Conservation (phyloP, 768 basidiomycete species). For the Paxillus ammoniavirescens region DNA sequence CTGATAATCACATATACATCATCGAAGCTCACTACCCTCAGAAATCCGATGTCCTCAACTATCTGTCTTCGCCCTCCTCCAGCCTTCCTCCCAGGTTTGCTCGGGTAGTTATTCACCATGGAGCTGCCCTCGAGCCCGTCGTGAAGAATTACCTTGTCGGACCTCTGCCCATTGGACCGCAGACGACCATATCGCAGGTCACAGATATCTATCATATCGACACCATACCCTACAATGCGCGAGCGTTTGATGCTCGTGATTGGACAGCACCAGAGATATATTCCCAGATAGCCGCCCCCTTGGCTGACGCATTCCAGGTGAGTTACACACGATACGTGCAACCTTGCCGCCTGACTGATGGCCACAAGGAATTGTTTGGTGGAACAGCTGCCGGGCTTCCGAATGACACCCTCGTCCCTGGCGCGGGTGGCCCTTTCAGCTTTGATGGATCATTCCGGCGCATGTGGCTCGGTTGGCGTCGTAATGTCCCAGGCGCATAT, state of each 20-base stretch:
- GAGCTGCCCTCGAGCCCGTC: conserved; percentile 37
- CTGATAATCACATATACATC: conserved; percentile 50
- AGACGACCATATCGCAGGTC: conserved; percentile 41
- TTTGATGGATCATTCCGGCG: conserved; percentile 62
- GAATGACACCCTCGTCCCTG: conserved; percentile 50
- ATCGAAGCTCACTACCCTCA: conserved; percentile 51
- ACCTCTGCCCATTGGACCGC: conserved; percentile 46
- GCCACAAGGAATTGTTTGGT: conserved; percentile 47
- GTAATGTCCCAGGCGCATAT: conserved; percentile 48
- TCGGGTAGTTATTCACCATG: conserved; percentile 52
- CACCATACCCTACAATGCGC: conserved; percentile 54
- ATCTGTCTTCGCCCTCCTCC: conserved; percentile 37
- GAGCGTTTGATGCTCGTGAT: conserved; percentile 33
- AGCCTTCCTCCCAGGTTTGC: conserved; percentile 40
- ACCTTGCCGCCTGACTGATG: background rate
- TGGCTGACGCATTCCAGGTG: conserved; percentile 44
- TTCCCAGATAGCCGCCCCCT: conserved; percentile 31
- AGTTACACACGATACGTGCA: background rate
- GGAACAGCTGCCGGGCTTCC: conserved; percentile 40
- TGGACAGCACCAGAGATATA: conserved; percentile 29
- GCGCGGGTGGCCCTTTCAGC: conserved; percentile 49
- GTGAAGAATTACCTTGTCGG: conserved; percentile 58
- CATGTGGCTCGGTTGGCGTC: conserved; percentile 49
- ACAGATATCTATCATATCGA: conserved; percentile 53
- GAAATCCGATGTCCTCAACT: conserved; percentile 46